A percentile compares a stretch with the other conserved stretches of the same genome.
These are phyloP conservation scores for Poa annua DNA, from an alignment of 176 grass and related monocot genomes.

Conservation along the genomic window DNA sequence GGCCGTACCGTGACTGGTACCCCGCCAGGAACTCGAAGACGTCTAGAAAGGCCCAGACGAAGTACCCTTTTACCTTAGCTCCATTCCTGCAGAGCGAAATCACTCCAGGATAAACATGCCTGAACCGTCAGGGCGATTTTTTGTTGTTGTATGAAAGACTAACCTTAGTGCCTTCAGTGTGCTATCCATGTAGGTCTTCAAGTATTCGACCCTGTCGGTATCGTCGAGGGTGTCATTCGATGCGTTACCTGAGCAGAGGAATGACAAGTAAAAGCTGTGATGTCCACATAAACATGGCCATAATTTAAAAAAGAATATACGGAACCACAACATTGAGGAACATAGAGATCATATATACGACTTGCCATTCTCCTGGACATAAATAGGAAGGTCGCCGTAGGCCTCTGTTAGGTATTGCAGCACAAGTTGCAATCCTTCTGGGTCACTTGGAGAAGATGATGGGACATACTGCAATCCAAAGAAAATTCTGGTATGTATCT, in stretches of 20 bases:
- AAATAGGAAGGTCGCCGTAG: slow-evolving; percentile 63
- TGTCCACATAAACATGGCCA: background rate
- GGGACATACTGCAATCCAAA: background rate
- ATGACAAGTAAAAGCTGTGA: background rate
- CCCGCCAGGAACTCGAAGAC: slow-evolving; percentile 58
- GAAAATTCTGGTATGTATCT: background rate
- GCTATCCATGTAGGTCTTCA: slow-evolving; percentile 54
- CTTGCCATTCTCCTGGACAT: slow-evolving; percentile 83
- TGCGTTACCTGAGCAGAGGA: background rate
- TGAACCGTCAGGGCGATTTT: background rate
- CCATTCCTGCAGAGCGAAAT: slow-evolving; percentile 52
- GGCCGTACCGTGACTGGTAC: slow-evolving; percentile 50
- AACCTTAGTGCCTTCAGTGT: slow-evolving; percentile 58
- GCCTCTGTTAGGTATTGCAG: slow-evolving; percentile 60
- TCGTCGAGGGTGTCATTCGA: slow-evolving; percentile 52
- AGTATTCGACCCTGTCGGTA: slow-evolving; percentile 56
- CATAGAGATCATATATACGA: background rate
- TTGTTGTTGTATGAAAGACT: background rate
- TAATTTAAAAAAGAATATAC: background rate
- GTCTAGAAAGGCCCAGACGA: slow-evolving; percentile 66
- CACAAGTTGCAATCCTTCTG: slow-evolving; percentile 44
- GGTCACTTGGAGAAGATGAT: slow-evolving; percentile 28
- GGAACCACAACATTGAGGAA: background rate
- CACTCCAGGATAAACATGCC: background rate
- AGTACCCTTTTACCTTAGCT: slow-evolving; percentile 67